phyloP scores from a whole-genome alignment of 2,329 filamentous ascomycete genomes.

The Coniochaeta sp. region DNA sequence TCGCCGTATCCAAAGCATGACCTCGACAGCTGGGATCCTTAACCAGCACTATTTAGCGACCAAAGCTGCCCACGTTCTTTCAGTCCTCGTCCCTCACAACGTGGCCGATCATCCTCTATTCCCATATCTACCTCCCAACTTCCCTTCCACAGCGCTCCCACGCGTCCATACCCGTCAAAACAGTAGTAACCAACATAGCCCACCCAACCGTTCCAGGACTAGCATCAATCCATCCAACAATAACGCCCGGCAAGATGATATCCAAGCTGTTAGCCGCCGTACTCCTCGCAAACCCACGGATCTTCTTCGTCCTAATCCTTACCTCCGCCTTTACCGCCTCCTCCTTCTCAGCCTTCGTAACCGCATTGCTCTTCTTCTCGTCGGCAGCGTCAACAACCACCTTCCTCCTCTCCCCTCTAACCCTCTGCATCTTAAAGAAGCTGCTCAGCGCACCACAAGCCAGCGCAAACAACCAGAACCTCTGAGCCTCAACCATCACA shows the following conservation, averaged over 20 bases:
- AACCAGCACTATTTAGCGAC: too few relatives aligned
- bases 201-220: slow-evolving; percentile 45
- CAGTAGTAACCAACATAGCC: slow-evolving; percentile 54
- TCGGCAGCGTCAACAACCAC: neutral
- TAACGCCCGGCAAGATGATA: slow-evolving; percentile 51
- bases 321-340: slow-evolving; percentile 8
- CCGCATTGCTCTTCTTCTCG: slow-evolving; percentile 3
- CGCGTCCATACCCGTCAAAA: slow-evolving; percentile 52
- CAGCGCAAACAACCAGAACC: slow-evolving; percentile 63
- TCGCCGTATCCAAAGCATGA: too few relatives aligned
- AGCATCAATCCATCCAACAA: slow-evolving; percentile 53
- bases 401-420: slow-evolving; percentile 19
- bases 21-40: too few relatives aligned
- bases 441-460: slow-evolving; percentile 39
- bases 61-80: too few relatives aligned
- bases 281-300: slow-evolving; percentile 33
- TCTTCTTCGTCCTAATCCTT: slow-evolving; percentile 17
- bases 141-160: slow-evolving; percentile 45
- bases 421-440: slow-evolving; percentile 30
- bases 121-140: neutral
- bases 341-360: slow-evolving; percentile 4
- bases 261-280: slow-evolving; percentile 54
- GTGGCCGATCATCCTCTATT: too few relatives aligned
- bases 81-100: too few relatives aligned
- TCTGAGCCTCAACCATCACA: slow-evolving; percentile 54